Evolutionary conservation across 2,329 filamentous ascomycete genomes (phyloP), one percentile per base, ranked within the genome.

Genomic region (Aureobasidium sp.): DNA sequence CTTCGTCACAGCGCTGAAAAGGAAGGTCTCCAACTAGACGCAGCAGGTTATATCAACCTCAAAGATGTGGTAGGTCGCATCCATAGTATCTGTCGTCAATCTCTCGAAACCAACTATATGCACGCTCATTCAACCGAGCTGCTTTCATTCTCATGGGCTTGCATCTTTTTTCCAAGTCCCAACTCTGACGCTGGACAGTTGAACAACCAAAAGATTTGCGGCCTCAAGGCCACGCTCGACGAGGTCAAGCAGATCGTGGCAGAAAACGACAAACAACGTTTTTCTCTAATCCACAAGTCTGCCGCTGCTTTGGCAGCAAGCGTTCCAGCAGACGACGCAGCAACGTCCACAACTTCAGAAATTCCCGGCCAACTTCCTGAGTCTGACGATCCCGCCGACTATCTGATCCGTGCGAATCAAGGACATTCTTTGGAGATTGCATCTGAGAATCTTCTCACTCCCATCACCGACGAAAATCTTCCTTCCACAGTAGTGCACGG

Each of bases 401-500:
- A 87, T 78, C 81, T 95, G 36, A 97, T 99, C 76, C 91, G 94
- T 70, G 94, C 94, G 31, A 96, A 95, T 71, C 94, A 97, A 77
- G 94, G 94, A 61, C 94, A 97, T 78, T 91, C 85, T 69, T 89
- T 99, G 71, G 85, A 86, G 70, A 77, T 87, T 39, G 87, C 90
- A 31, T 85, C 85, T n/a, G 84, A 87, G 51, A 82, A 82, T 0
- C 81, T 95, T 2, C 83, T 96, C 3, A 82, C 80, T 22, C 86
- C 87, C 7, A 79, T 97, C 62, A 86, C 84, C 1, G 71, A 84
- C 1, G 66, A 68, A 1, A 70, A 70, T 36, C n/a, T 67, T 15
- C 72, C 73, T 29, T 49, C 60, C 2, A 67, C 64, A 3, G 90
- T 91, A 3, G 84, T 97, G 2, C 92, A 97, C 76, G 93, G 94